Conservation (phyloP, 768 basidiomycete species). For the Phanerodontia chrysosporium region DNA sequence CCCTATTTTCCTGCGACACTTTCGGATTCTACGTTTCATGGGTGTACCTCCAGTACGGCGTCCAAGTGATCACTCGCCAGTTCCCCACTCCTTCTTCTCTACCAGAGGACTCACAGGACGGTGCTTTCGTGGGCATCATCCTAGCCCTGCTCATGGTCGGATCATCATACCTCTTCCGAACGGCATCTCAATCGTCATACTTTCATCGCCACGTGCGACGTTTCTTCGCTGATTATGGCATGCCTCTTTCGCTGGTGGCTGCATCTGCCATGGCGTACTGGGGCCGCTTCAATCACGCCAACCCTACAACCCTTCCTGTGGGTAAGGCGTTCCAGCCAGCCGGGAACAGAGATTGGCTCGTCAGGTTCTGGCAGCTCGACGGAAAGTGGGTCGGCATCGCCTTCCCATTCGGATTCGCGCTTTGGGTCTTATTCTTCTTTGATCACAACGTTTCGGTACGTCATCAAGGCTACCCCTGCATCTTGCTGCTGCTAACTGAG, state of each 20-base stretch:
- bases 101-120: slow-evolving; percentile 29
- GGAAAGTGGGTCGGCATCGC: slow-evolving; percentile 88
- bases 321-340: slow-evolving; percentile 68
- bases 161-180: slow-evolving; percentile 69
- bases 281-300: slow-evolving; percentile 65
- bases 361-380: slow-evolving; percentile 84
- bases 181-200: slow-evolving; percentile 54
- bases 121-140: slow-evolving; percentile 61
- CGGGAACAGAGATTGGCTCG: slow-evolving; percentile 74
- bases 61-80: slow-evolving; percentile 78
- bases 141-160: slow-evolving; percentile 77
- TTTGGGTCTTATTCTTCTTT: slow-evolving; percentile 94
- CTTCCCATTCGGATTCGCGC: slow-evolving; percentile 80
- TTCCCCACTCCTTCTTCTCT: slow-evolving; percentile 34
- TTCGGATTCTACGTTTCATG: slow-evolving; percentile 93
- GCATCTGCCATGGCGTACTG: slow-evolving; percentile 80
- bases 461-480: slow-evolving; percentile 2
- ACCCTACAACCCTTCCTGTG: slow-evolving; percentile 65
- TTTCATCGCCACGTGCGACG: slow-evolving; percentile 73
- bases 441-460: slow-evolving; percentile 90
- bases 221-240: slow-evolving; percentile 84
- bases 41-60: slow-evolving; percentile 87
- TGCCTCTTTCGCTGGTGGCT: slow-evolving; percentile 82
- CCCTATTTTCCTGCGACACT: slow-evolving; percentile 86
- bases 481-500: neutral